Base-by-base conservation (phyloP, 768 basidiomycete genomes). In the Trametes elegans region DNA sequence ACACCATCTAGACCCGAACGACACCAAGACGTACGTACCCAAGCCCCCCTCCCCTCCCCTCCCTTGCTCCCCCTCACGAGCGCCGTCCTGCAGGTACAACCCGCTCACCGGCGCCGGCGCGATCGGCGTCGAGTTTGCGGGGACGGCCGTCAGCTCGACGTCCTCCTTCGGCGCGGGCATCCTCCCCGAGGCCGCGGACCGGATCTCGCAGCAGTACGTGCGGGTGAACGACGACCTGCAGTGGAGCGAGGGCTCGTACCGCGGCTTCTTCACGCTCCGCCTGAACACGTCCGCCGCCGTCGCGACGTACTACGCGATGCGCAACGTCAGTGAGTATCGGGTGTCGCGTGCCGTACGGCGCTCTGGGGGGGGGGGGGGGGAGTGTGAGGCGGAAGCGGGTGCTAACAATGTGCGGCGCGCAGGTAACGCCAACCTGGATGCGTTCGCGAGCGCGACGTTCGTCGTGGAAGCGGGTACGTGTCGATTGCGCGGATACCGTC, bases 61-160 rank as follows among this genome's bases (percentile, higher is more conserved):
- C 5, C 23, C 8, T 4, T 3, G 2, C 4, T 21, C 4, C 16
- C 6, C 14, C 7, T 10, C 16, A 19, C 40, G 19, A 29, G 18
- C 21, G 50, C 21, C 14, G 23, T 29, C 24, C 26, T 10, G 18
- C 39, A 79, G 78, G 24, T 83, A 82, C 68, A 66, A 83, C 58
- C 71, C 79, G 2, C 55, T 59, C 9, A 79, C 77, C 2, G 81
- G 81, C 3, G 52, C 66, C 6, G 81, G 82, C 8, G 77, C 77
- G 1, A 71, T 81, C 43, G 81, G 77, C 11, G 82, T 84, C 13
- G 82, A 85, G 68, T 83, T 83, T 58, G 82, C 81, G 11, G 82
- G 83, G 1, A 82, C 82, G 0, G 80, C 80, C 0, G 83, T 85
- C 11, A 78, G 80, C 0, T 81, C 80, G 1, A 62, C 62, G 5